These are phyloP conservation scores for Camellia oleifera DNA, from an alignment of 179 eudicot species.

Conservation along the genomic window DNA sequence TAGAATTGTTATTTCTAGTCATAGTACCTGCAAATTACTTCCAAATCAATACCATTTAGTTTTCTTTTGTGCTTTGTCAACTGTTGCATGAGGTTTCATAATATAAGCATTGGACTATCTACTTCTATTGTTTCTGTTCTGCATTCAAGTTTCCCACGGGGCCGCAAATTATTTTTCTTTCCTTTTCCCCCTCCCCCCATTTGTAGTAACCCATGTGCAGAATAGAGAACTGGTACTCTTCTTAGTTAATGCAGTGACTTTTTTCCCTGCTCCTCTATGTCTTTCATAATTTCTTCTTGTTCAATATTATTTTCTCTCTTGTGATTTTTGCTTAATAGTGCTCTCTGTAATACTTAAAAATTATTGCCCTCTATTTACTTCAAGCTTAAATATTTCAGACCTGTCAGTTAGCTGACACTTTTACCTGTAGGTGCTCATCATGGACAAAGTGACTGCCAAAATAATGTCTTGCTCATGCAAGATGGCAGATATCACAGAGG, in stretches of 20 bases:
- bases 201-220: too few species aligned
- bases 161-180: neutral
- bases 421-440: conserved; percentile 80
- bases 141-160: neutral
- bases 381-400: conserved; percentile 12
- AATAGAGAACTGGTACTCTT: too few species aligned
- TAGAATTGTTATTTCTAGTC: neutral
- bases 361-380: neutral
- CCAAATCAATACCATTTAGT: neutral
- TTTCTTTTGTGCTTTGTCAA: neutral
- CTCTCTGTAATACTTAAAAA: neutral
- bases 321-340: neutral
- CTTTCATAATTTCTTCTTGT: neutral
- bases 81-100: neutral
- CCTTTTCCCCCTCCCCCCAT: neutral
- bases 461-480: conserved; percentile 92
- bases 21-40: neutral
- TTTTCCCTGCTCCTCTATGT: neutral
- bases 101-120: neutral
- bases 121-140: neutral
- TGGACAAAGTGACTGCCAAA: conserved; percentile 91
- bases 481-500: conserved; percentile 97
- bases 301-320: neutral
- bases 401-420: conserved; percentile 21
- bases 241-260: neutral